phyloP scores from a whole-genome alignment of 2,329 filamentous ascomycete species.

The Arthrinium puccinioides region DNA sequence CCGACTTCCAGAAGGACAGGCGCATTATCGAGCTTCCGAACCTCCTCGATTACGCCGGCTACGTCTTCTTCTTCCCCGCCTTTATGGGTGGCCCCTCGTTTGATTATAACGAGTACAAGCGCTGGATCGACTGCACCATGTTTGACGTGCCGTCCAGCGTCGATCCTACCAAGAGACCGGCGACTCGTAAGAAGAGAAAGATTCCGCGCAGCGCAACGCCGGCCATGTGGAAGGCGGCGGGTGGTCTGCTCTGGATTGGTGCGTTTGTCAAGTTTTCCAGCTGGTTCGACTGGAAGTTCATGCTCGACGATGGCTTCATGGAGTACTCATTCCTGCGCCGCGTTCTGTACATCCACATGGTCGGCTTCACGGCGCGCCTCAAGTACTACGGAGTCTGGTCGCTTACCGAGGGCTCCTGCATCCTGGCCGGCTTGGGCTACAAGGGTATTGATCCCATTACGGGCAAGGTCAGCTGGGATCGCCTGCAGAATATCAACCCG shows the following conservation, averaged over 20 bases:
- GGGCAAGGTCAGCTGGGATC: slow-evolving; percentile 79
- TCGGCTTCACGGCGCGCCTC: slow-evolving; percentile 71
- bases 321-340: slow-evolving; percentile 63
- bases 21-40: slow-evolving; percentile 68
- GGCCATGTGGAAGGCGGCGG: slow-evolving; percentile 66
- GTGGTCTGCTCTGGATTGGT: slow-evolving; percentile 73
- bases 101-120: slow-evolving; percentile 86
- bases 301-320: slow-evolving; percentile 61
- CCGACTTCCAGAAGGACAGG: slow-evolving; percentile 77
- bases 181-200: slow-evolving; percentile 80
- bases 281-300: slow-evolving; percentile 56
- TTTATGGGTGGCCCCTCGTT: slow-evolving; percentile 88
- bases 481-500: slow-evolving; percentile 82
- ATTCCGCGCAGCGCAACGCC: slow-evolving; percentile 88
- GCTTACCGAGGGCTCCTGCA: slow-evolving; percentile 88
- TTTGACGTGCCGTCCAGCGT: slow-evolving; percentile 76
- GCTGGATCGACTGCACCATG: slow-evolving; percentile 91
- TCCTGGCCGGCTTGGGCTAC: slow-evolving; percentile 87
- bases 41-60: slow-evolving; percentile 77
- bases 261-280: slow-evolving; percentile 66
- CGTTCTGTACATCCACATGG: slow-evolving; percentile 74
- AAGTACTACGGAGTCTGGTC: slow-evolving; percentile 98
- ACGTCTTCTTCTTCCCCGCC: slow-evolving; percentile 91
- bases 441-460: slow-evolving; percentile 83
- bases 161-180: slow-evolving; percentile 79